phyloP scores from a whole-genome alignment of 495 filamentous ascomycete genomes.

The Xylaria intraflava region DNA sequence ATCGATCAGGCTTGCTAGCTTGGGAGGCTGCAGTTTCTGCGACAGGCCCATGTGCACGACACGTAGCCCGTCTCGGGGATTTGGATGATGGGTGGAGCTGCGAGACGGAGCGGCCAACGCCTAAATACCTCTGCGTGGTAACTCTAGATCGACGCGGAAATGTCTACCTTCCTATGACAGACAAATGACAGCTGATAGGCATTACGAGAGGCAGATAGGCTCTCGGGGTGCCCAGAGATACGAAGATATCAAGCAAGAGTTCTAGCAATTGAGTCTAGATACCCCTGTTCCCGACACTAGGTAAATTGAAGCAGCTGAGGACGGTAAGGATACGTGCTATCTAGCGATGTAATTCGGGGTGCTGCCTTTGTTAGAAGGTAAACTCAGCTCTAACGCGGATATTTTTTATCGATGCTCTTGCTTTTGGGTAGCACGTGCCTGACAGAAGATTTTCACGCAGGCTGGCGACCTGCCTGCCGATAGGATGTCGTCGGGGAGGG shows the following conservation, averaged over 20 bases:
- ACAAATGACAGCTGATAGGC: no score
- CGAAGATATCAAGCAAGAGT: no score
- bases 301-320: no score
- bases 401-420: neutral
- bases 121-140: neutral
- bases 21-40: conserved; percentile 15
- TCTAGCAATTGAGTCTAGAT: no score
- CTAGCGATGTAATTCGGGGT: no score
- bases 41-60: conserved; percentile 16
- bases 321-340: no score
- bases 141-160: neutral
- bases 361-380: no score
- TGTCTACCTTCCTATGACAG: neutral
- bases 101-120: neutral
- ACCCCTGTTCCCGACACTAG: no score
- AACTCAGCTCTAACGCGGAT: neutral
- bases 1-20: conserved; percentile 11
- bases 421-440: neutral
- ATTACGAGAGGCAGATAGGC: no score
- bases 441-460: neutral
- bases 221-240: no score
- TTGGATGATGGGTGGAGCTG: conserved; percentile 2
- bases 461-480: neutral
- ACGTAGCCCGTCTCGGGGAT: conserved; percentile 9
- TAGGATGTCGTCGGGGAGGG: no score